Evolutionary conservation across 768 basidiomycete species (phyloP), one percentile per base, ranked within the genome.

Genomic region (Suillus fuscotomentosus): DNA sequence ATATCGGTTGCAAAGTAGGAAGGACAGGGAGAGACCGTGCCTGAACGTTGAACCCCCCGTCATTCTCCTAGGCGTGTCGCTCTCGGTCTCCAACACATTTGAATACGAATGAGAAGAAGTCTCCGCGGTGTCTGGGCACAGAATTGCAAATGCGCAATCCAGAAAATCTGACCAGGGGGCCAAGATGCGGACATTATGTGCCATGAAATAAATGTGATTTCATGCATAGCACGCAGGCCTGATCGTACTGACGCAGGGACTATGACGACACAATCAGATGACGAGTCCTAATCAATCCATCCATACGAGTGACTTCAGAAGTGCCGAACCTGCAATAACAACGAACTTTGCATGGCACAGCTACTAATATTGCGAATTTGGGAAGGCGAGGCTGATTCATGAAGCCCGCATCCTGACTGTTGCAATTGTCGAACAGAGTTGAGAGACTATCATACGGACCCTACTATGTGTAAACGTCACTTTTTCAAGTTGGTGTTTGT

Each of bases 11-110:
- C 48, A 14, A 50, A 24, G 22, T 24, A 24, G 24, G 13, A 50
- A 50, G 48, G 14, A 24, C 8, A 27, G 48, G 24, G 24, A 15
- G 50, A 51, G 6, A 24, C 24, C 87, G 80, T 2, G 89, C 88
- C 71, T 92, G 91, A 20, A 92, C 91, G 31, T 31, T 31, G 10
- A 36, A 36, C 36, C 94, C 94, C 3, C 43, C 10, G 20, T 43
- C 20, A 8, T 43, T 43, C 43, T 47, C 45, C 20, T n/a, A 47
- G 4, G 45, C 4, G n/a, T 11, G 45, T 48, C 47, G 47, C 3
- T 22, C n/a, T 48, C 5, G 22, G 11, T 48, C 22, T 22, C 22
- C 27, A 27, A 27, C 27, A 27, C 27, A 27, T 27, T 27, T 48
- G n/a, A 5, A 48, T 13, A 48, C 11, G 2, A 22, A 48, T 22